Conservation (phyloP, 1,284 basidiomycete genomes). For the Golubevia pallescens region DNA sequence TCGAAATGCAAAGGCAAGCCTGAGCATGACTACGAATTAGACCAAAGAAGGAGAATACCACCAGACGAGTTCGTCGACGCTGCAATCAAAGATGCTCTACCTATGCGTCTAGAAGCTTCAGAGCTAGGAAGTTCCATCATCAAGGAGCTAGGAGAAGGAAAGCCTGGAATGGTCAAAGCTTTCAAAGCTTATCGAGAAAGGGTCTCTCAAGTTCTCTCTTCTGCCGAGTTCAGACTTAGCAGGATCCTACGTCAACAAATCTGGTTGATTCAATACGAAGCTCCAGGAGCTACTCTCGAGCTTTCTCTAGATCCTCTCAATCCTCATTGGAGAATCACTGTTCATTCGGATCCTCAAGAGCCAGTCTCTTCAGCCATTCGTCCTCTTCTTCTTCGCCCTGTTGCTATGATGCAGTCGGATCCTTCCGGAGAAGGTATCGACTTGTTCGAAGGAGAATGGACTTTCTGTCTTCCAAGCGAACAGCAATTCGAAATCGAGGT, state of each 20-base stretch:
- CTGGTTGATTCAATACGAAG: slow-evolving; percentile 83
- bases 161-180: not conserved
- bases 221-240: slow-evolving; percentile 38
- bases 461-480: slow-evolving; percentile 28
- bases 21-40: slow-evolving; percentile 76
- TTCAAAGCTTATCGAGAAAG: not conserved
- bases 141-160: not conserved
- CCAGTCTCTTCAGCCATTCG: slow-evolving; percentile 29
- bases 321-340: slow-evolving; percentile 74
- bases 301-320: slow-evolving; percentile 77
- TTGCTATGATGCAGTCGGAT: slow-evolving; percentile 32
- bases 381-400: slow-evolving; percentile 34
- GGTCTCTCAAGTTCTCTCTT: no score
- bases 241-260: slow-evolving; percentile 73
- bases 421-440: slow-evolving; percentile 7
- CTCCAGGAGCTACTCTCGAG: slow-evolving; percentile 75
- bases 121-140: no score
- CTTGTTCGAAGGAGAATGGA: slow-evolving; percentile 38
- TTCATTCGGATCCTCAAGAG: slow-evolving; percentile 27
- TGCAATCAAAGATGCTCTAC: slow-evolving; percentile 78
- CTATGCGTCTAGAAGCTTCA: slow-evolving; percentile 72
- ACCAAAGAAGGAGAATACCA: slow-evolving; percentile 66
- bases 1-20: slow-evolving; percentile 86
- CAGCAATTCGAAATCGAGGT: slow-evolving; percentile 16
- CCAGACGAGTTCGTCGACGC: slow-evolving; percentile 76